Evolutionary conservation across 176 grass and related monocot genomes (phyloP).

Genomic region (Carex parvula): DNA sequence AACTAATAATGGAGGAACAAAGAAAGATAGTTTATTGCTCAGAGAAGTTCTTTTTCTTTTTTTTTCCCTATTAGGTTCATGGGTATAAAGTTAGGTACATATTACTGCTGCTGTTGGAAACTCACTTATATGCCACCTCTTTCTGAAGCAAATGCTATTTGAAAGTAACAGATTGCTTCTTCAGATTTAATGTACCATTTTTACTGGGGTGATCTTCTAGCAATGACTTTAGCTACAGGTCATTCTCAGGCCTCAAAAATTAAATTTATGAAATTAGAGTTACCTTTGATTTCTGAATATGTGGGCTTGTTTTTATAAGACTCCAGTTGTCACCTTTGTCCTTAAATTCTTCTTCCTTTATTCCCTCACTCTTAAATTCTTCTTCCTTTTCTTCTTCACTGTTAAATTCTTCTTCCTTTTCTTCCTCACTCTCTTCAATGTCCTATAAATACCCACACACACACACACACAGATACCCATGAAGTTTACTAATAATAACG

Average conservation of each 20-base stretch:
- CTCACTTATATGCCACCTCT: neutral
- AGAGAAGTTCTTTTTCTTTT: neutral
- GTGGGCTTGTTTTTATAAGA: conserved; percentile 59
- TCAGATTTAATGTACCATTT: neutral
- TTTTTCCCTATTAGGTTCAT: conserved; percentile 10
- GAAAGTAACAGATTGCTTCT: neutral
- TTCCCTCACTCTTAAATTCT: conserved; percentile 34
- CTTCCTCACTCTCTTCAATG: conserved; percentile 71
- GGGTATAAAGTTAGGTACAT: neutral
- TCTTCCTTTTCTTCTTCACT: conserved; percentile 43
- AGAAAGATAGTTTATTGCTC: conserved; percentile 2
- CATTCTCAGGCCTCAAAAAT: neutral
- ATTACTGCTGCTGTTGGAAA: neutral
- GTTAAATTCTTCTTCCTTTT: conserved; percentile 36
- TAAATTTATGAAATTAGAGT: conserved; percentile 17
- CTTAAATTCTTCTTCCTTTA: conserved; percentile 37
- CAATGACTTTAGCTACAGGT: neutral
- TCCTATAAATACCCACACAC: conserved; percentile 40
- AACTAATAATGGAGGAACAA: neutral
- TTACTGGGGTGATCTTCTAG: conserved; percentile 6
- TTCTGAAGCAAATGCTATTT: no score
- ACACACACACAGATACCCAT: neutral
- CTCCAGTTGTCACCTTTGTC: conserved; percentile 71
- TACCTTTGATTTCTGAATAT: conserved; percentile 64
- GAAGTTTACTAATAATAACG: conserved; percentile 18